Evolutionary conservation across 768 basidiomycete species (phyloP), one percentile per base, ranked within the genome.

Genomic region (Grammothele lineata): DNA sequence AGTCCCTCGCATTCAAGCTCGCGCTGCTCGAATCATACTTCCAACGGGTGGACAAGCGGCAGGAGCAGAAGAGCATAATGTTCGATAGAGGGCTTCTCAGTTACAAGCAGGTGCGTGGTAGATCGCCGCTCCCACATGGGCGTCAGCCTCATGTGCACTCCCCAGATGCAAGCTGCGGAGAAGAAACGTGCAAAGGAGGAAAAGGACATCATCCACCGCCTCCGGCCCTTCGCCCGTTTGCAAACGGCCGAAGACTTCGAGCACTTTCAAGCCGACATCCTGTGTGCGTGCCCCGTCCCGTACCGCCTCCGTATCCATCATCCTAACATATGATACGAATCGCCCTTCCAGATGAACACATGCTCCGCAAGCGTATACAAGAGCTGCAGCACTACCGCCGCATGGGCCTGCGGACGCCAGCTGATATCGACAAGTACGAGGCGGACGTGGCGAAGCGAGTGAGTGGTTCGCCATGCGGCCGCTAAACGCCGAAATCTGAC

Each of bases 201-300:
- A 58, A 81, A 87, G 54, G 96, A 98, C 52, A 84, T 97, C 45
- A 66, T 92, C 19, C 83, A 91, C 56, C 82, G 93, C 21, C 75
- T 94, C 45, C 87, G 94, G 54, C 90, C 92, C 3, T 97, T 97
- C 64, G 81, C 95, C 22, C 81, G 85, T 43, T 70, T 98, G 27
- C 93, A 96, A 62, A 93, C 92, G 0, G 85, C 87, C 1, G 82
- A 88, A 48, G 95, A 99, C 60, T 94, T 86, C 56, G 96, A 99
- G 62, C 74, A 74, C 3, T 89, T 98, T 61, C 74, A 85, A 4
- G 77, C 92, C 10, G 95, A 96, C 45, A 77, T 98, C 49, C 74
- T 97, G 21, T 97, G 94, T 97, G 71, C 41, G 87, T 64, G 2
- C 19, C 35, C 24, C 40, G 87, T 64, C 2, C 19, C 35, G 23